phyloP scores from a whole-genome alignment of 495 filamentous ascomycete species.

The Peziza echinospora region DNA sequence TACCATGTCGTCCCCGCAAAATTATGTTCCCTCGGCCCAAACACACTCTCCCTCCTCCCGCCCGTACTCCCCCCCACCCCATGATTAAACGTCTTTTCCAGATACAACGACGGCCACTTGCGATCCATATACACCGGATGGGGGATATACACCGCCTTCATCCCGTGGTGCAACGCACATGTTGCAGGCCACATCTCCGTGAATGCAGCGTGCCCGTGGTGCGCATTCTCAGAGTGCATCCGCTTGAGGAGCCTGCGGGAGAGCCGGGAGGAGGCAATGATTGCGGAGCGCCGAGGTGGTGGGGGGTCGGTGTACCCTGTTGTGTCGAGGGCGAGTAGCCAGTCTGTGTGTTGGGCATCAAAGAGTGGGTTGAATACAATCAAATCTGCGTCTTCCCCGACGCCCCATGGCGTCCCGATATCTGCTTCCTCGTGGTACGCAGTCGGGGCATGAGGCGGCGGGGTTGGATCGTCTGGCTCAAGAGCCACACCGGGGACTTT shows the following conservation, averaged over 20 bases:
- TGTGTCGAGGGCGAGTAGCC: conserved; percentile 68
- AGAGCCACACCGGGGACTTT: conserved; percentile 40
- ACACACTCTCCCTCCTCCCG: conserved; percentile 51
- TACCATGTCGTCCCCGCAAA: conserved; percentile 81
- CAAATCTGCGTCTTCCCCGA: conserved; percentile 79
- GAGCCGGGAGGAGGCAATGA: conserved; percentile 67
- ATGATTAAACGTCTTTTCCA: conserved; percentile 44
- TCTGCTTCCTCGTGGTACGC: conserved; percentile 49
- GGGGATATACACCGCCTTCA: conserved; percentile 85
- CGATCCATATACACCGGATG: conserved; percentile 85
- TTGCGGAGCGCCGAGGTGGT: conserved; percentile 62
- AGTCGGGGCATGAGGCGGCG: conserved; percentile 37
- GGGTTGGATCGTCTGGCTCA: conserved; percentile 44
- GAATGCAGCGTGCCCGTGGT: conserved; percentile 71
- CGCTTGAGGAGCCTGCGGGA: conserved; percentile 57
- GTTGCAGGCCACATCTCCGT: conserved; percentile 91
- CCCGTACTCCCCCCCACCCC: conserved; percentile 15
- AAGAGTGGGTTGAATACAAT: conserved; percentile 90
- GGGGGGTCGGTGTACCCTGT: conserved; percentile 57
- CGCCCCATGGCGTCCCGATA: conserved; percentile 58
- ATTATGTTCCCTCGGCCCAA: conserved; percentile 64
- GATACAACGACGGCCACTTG: conserved; percentile 58
- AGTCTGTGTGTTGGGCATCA: conserved; percentile 70
- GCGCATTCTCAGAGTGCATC: conserved; percentile 76
- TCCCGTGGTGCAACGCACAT: conserved; percentile 71